phyloP scores from a whole-genome alignment of 192 early-diverging fungal species.

The Gryganskiella cystojenkinii region DNA sequence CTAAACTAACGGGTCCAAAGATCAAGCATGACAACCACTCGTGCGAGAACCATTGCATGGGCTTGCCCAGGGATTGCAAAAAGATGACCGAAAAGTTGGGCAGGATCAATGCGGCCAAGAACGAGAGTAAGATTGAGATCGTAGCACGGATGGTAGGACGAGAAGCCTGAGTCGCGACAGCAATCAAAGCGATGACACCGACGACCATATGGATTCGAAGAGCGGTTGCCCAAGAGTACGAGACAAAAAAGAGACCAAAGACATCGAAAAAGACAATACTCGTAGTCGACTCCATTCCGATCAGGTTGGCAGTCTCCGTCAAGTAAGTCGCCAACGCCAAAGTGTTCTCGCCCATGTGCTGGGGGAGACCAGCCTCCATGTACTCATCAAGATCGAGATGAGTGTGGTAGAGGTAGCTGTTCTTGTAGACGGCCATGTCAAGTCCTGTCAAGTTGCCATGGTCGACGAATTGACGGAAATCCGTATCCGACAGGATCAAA shows the following conservation, averaged over 20 bases:
- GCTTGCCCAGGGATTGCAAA: slow-evolving; percentile 42
- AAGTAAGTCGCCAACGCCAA: slow-evolving; percentile 66
- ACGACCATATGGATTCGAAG: slow-evolving; percentile 58
- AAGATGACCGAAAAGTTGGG: slow-evolving; percentile 46
- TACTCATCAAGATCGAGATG: slow-evolving; percentile 70
- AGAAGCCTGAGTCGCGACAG: slow-evolving; percentile 21
- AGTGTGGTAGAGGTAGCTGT: slow-evolving; percentile 79
- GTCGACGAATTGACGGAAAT: slow-evolving; percentile 79
- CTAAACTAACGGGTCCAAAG: slow-evolving; percentile 61
- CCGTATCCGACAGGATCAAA: slow-evolving; percentile 78
- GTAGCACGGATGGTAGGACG: slow-evolving; percentile 45
- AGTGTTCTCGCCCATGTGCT: slow-evolving; percentile 80
- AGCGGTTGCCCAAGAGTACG: slow-evolving; percentile 68
- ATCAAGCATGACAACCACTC: slow-evolving; percentile 67
- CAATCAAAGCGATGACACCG: slow-evolving; percentile 30
- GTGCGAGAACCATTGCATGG: slow-evolving; percentile 72
- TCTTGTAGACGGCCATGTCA: slow-evolving; percentile 82
- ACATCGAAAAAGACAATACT: slow-evolving; percentile 75
- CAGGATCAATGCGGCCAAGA: slow-evolving; percentile 35
- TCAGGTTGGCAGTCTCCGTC: slow-evolving; percentile 61
- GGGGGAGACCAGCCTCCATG: slow-evolving; percentile 70
- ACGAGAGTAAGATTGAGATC: slow-evolving; percentile 44
- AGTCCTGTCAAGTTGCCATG: slow-evolving; percentile 72
- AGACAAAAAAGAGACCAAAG: slow-evolving; percentile 68
- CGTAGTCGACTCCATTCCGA: slow-evolving; percentile 56